phyloP scores from a whole-genome alignment of 2,329 filamentous ascomycete genomes.

The Exophiala sp. region DNA sequence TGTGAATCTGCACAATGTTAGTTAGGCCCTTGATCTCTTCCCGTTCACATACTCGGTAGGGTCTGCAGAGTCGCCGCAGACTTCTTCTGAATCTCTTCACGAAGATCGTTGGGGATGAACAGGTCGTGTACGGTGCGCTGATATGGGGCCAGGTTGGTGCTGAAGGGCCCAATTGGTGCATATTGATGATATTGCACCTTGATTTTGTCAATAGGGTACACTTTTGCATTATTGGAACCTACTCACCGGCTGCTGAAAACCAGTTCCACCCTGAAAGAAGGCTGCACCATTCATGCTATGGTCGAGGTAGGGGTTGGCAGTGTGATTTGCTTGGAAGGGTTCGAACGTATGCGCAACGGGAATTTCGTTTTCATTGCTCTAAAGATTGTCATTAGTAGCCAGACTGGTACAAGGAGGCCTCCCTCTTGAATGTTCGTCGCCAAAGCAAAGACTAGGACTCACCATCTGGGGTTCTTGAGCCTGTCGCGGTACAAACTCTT shows the following conservation, averaged over 20 bases:
- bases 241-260: conserved; percentile 63
- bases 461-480: conserved; percentile 51
- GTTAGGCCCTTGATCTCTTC: not conserved
- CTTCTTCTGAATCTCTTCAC: conserved; percentile 87
- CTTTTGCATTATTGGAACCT: not conserved
- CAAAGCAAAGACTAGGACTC: conserved; percentile 31
- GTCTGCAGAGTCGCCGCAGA: conserved; percentile 80
- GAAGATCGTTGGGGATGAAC: conserved; percentile 80
- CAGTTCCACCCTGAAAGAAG: conserved; percentile 61
- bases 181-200: conserved; percentile 90
- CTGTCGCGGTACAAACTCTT: conserved; percentile 53
- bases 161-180: conserved; percentile 77
- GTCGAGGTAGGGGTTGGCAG: conserved; percentile 76
- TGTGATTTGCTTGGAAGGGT: conserved; percentile 30
- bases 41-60: conserved; percentile 63
- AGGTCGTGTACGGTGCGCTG: conserved; percentile 86
- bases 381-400: not conserved
- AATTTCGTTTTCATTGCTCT: conserved; percentile 23
- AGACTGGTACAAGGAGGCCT: not conserved
- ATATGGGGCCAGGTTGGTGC: conserved; percentile 76
- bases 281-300: conserved; percentile 56
- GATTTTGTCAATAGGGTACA: conserved; percentile 5
- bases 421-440: not conserved
- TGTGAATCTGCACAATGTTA: conserved; percentile 53
- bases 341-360: conserved; percentile 21